Base-by-base conservation (phyloP, 2,329 filamentous ascomycete species). In the Metarhizium robertsii region DNA sequence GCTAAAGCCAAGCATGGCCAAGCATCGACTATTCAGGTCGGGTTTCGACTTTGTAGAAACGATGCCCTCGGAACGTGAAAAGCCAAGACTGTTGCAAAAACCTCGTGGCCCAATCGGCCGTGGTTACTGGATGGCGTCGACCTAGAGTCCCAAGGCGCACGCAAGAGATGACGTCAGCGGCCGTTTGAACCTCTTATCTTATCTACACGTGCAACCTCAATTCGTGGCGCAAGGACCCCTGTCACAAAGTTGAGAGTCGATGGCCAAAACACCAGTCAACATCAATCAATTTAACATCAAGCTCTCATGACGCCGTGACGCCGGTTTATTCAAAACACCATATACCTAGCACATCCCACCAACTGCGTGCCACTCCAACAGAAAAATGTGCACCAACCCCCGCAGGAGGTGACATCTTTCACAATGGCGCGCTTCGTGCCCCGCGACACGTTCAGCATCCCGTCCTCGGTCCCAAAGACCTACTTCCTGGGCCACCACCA, bases 401-500 rank as follows among this genome's bases (percentile, higher is more conserved):
- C 16, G 11, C 11, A 54, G 6, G n/a, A 18, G 38, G 10, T 42
- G 34, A 20, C 34, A 59, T 29, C 7, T 16, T 42, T 14, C 50
- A 60, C 48, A 54, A 68, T 70, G 65, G 50, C 68, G 34, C 62
- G 61, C 64, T 95, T 97, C 73, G 70, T 86, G 46, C 90, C 94
- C 30, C 89, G 92, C 63, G 70, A 76, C 61, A 73, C 75, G 53
- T 97, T 95, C 70, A 84, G 86, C 43, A 75, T 85, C 47, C 86
- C 92, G 54, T 66, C 75, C 47, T 87, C 85, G 53, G 86, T 97
- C 58, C 86, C 88, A 43, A 85, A 90, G 61, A 94, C 92, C 57
- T 99, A 97, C 74, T 99, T 90, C 74, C 80, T 97, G 50, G 94
- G 94, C 59, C 94, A 99, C 73, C 94, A 99, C 77, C 83, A 84